A percentile compares a stretch with the other conserved stretches of the same genome.
Evolutionary conservation across 257 asterid genomes (phyloP).

Genomic region (Echites panduratus): DNA sequence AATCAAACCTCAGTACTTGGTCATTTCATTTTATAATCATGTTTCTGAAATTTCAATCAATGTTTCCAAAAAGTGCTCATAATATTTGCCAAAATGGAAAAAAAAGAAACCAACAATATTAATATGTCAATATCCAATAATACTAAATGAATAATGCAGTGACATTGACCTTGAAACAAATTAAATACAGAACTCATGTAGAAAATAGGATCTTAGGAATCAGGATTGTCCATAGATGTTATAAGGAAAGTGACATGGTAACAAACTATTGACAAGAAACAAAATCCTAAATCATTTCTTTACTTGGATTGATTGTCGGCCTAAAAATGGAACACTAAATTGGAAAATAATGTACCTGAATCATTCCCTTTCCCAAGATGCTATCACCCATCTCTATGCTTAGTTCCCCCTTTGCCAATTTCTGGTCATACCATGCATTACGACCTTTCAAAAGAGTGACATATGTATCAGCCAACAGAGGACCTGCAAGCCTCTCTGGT

Average conservation of each 20-base stretch:
- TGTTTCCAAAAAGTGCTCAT: too few relatives aligned
- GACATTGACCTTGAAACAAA: too few relatives aligned
- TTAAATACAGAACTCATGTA: too few relatives aligned
- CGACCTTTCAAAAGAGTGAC: conserved; percentile 88
- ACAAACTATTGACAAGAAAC: background rate
- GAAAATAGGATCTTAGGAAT: background rate
- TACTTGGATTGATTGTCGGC: background rate
- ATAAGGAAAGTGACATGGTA: background rate
- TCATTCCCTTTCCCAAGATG: conserved; percentile 90
- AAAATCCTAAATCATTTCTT: too few relatives aligned
- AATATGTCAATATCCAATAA: too few relatives aligned
- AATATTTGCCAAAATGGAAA: too few relatives aligned
- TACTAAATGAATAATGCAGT: too few relatives aligned
- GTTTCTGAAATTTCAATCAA: too few relatives aligned
- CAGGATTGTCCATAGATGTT: background rate
- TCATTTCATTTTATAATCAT: too few relatives aligned
- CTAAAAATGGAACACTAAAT: background rate
- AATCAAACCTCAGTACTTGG: too few relatives aligned
- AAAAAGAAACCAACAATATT: too few relatives aligned
- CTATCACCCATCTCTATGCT: conserved; percentile 83
- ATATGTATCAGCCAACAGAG: conserved; percentile 91
- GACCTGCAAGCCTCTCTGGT: conserved; percentile 92
- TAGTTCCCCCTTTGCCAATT: conserved; percentile 70
- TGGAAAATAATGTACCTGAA: conserved; percentile 51
- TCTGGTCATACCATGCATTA: conserved; percentile 89